Conservation (phyloP, 352 stramenopile species). For the Peronospora destructor region DNA sequence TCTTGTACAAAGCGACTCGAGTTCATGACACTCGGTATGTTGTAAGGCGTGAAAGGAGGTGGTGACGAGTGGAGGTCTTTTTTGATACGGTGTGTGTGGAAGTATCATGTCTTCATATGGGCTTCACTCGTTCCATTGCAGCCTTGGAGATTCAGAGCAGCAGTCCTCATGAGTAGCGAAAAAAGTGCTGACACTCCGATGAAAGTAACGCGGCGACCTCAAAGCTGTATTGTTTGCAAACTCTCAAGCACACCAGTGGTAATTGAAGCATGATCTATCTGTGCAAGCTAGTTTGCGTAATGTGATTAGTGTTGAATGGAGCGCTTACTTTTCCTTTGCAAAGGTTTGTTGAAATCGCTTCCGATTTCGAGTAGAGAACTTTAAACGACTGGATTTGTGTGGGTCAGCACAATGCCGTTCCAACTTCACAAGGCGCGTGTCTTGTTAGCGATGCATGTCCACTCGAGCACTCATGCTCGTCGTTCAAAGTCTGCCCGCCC, state of each 20-base stretch:
- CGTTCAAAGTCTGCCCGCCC: slow-evolving; percentile 24
- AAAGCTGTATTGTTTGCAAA: slow-evolving; percentile 17
- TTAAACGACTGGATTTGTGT: slow-evolving; percentile 31
- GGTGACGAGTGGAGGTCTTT: slow-evolving; percentile 29
- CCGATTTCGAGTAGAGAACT: slow-evolving; percentile 34
- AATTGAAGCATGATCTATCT: slow-evolving; percentile 11
- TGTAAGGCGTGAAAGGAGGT: slow-evolving; percentile 29
- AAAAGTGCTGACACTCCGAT: slow-evolving; percentile 4
- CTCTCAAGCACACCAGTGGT: too few species aligned
- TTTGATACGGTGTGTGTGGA: slow-evolving; percentile 41
- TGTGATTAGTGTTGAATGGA: not conserved
- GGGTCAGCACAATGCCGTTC: slow-evolving; percentile 32
- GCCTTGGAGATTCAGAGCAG: slow-evolving; percentile 20
- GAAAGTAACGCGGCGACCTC: slow-evolving; percentile 1
- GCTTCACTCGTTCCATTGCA: slow-evolving; percentile 14
- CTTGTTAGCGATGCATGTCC: slow-evolving; percentile 31
- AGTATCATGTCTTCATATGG: slow-evolving; percentile 10
- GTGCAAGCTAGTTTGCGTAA: not conserved
- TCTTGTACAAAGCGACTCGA: too few species aligned
- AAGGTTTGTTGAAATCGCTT: slow-evolving; percentile 19
- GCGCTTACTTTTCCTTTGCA: slow-evolving; percentile 16
- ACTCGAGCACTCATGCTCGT: slow-evolving; percentile 40
- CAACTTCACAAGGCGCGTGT: slow-evolving; percentile 36
- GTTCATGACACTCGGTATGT: too few species aligned
- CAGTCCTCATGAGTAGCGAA: slow-evolving; percentile 6